phyloP scores from a whole-genome alignment of 345 rosid genomes.

The thale cress (Arabidopsis thaliana) region TAIR10.1 NC_003074.8:1414501-1415000 shows the following conservation, averaged over 20 bases:
- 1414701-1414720: background rate
- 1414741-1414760: background rate
- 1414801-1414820: background rate
- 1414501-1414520: conserved; percentile 79
- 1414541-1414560: conserved; percentile 93
- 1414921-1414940: conserved; percentile 84
- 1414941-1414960: conserved; percentile 82
- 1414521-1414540: conserved; percentile 95
- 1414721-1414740: background rate
- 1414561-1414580: conserved; percentile 79
- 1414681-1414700: background rate
- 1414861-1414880: conserved; percentile 88
- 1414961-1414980: conserved; percentile 82
- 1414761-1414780: background rate
- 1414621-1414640: conserved; percentile 66
- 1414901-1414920: conserved; percentile 72
- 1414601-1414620: conserved; percentile 95
- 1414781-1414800: background rate
- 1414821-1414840: conserved; percentile 59
- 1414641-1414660: background rate
- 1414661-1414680: conserved; percentile 13
- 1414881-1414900: conserved; percentile 92
- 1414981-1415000: conserved; percentile 87
- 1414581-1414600: conserved; percentile 83
- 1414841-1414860: conserved; percentile 88